Base-by-base conservation (phyloP, 202 grass and related monocot genomes). In the Carex arenaria region DNA sequence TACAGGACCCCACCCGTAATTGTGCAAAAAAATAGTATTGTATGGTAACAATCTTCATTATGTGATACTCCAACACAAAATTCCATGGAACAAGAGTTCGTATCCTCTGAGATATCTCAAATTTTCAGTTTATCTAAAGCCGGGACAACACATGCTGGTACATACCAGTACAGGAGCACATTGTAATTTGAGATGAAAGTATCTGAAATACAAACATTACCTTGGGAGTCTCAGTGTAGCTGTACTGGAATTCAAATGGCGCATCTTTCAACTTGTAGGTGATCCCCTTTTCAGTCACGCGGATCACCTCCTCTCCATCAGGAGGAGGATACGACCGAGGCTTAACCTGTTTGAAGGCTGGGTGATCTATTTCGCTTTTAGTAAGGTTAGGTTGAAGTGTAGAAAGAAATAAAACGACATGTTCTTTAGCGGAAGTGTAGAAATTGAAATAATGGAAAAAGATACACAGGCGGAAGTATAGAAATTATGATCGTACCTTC, bases 241-340 rank as follows among this genome's bases (percentile, higher is more conserved):
- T 98, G 40, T 98, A 98, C 86, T 94, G 95, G 71, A 98, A 98
- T 78, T 93, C 95, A 62, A 98, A 98, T 0, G 95, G 95, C 38
- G 95, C 95, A 61, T 87, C 90, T 14, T 90, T 82, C 23, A 98
- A 82, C 87, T 26, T 88, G 61, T 98, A 98, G 0, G 89, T 26
- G 22, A 98, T 66, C 53, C 95, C 92, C 11, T 89, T 87, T 7
- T 98, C 87, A 18, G 86, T 89, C 34, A 95, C 79, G 64, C 81
- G 85, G 40, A 90, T 47, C 3, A 70, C 67, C 12, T 70, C 82
- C 55, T 84, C 85, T 5, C 85, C 56, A 69, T 90, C 89, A 1
- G 74, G 79, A 83, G 74, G 87, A 62, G 83, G 64, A n/a, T 30
- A 15, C 72, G 77, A 8, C 67, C 14, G 66, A 70, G 43, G 23